Conservation (phyloP, 371 early-diverging fungal species). For the Rhizopus microsporus region DNA sequence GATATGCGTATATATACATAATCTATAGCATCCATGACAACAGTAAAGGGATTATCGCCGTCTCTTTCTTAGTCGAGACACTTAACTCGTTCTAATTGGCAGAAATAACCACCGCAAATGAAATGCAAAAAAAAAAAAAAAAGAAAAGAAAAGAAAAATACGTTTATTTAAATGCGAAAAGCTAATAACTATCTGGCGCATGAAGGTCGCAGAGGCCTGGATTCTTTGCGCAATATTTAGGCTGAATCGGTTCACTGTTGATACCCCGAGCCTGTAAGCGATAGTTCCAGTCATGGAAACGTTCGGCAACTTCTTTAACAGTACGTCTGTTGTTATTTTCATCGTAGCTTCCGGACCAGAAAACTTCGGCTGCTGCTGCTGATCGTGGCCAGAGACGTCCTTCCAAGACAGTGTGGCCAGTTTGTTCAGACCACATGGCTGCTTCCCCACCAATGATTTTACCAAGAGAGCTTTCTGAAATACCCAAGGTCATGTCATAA, state of each 20-base stretch:
- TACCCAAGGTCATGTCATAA: constrained; percentile 54
- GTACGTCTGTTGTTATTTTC: constrained; percentile 44
- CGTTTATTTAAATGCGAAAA: too few relatives aligned
- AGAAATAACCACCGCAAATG: too few relatives aligned
- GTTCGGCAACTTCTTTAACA: constrained; percentile 29
- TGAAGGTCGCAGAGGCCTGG: constrained; percentile 62
- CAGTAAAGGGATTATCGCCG: too few relatives aligned
- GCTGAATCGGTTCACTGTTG: constrained; percentile 68
- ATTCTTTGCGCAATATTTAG: constrained; percentile 72
- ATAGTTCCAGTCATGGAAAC: constrained; percentile 47
- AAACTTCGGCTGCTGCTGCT: constrained; percentile 66
- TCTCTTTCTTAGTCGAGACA: too few relatives aligned
- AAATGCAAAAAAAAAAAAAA: too few relatives aligned
- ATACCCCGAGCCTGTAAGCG: constrained; percentile 71
- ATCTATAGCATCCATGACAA: too few relatives aligned
- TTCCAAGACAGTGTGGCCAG: constrained; percentile 61
- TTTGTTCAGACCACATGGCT: constrained; percentile 71
- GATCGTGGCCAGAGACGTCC: constrained; percentile 68
- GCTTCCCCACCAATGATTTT: constrained; percentile 39
- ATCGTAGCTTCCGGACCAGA: constrained; percentile 69
- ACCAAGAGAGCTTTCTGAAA: constrained; percentile 41
- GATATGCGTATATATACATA: too few relatives aligned
- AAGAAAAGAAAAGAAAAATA: too few relatives aligned
- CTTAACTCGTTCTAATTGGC: too few relatives aligned
- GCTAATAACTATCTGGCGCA: too few relatives aligned